A percentile compares a stretch with the other conserved stretches of the same genome.
Evolutionary conservation across 2,329 filamentous ascomycete species (phyloP).

Genomic region (Fusarium veterinarium): DNA sequence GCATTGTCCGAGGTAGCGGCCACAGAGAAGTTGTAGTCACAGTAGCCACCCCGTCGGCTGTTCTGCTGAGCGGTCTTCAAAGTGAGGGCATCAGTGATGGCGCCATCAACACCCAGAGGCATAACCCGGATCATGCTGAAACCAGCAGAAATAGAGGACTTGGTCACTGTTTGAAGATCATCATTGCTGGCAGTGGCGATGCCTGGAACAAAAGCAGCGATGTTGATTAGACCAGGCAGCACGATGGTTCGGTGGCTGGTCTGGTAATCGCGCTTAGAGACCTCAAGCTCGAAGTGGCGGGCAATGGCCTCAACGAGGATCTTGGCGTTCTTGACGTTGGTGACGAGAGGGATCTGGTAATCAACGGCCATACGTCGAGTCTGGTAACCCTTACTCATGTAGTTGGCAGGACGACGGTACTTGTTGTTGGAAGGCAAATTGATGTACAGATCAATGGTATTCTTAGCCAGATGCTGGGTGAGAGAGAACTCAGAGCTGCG

Average conservation of each 20-base stretch:
- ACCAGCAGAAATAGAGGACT: slow-evolving; percentile 78
- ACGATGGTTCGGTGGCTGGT: slow-evolving; percentile 84
- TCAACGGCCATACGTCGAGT: slow-evolving; percentile 98
- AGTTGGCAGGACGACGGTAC: slow-evolving; percentile 95
- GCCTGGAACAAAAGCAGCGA: slow-evolving; percentile 83
- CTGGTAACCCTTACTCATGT: slow-evolving; percentile 97
- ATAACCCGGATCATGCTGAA: slow-evolving; percentile 86
- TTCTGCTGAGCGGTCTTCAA: slow-evolving; percentile 79
- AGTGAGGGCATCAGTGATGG: slow-evolving; percentile 78
- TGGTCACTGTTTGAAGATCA: slow-evolving; percentile 77
- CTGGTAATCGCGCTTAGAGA: slow-evolving; percentile 89
- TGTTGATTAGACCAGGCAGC: slow-evolving; percentile 80
- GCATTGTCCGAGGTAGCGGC: slow-evolving; percentile 79
- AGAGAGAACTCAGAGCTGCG: slow-evolving; percentile 97
- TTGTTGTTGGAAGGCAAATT: slow-evolving; percentile 99
- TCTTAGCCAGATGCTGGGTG: slow-evolving; percentile 95
- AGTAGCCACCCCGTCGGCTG: slow-evolving; percentile 73
- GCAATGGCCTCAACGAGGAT: slow-evolving; percentile 94
- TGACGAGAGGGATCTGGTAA: slow-evolving; percentile 95
- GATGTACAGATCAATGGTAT: slow-evolving; percentile 98
- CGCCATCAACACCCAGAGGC: slow-evolving; percentile 78
- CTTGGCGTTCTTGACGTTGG: slow-evolving; percentile 99
- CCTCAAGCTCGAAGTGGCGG: slow-evolving; percentile 85
- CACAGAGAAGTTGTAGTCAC: slow-evolving; percentile 85
- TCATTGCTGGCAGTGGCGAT: slow-evolving; percentile 72